phyloP scores from a whole-genome alignment of 2,329 filamentous ascomycete genomes.

The Aspergillus arachidicola region DNA sequence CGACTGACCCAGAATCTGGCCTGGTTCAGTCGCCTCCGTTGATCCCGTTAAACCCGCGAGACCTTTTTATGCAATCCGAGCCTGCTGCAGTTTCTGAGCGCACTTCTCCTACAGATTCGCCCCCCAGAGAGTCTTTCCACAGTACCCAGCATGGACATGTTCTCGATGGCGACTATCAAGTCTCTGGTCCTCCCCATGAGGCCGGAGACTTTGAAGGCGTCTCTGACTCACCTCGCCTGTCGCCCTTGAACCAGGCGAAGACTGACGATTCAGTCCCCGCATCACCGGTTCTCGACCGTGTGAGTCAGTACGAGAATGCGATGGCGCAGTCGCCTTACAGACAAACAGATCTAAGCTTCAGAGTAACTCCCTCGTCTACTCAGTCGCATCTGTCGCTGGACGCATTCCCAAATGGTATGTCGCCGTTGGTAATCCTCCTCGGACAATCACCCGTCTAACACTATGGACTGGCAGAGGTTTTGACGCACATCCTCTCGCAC shows the following conservation, averaged over 20 bases:
- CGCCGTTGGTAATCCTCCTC: constrained; percentile 8
- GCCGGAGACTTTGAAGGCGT: constrained; percentile 35
- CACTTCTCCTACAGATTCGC: constrained; percentile 43
- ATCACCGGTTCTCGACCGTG: constrained; percentile 2
- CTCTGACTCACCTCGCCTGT: constrained; percentile 23
- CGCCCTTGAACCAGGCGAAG: constrained; percentile 29
- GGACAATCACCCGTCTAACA: constrained; percentile 16
- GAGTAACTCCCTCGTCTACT: constrained; percentile 51
- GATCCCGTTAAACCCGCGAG: constrained; percentile 33
- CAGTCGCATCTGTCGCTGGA: constrained; percentile 54
- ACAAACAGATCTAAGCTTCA: constrained; percentile 52
- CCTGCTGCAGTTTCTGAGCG: constrained; percentile 53
- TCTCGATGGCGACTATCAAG: constrained; percentile 45
- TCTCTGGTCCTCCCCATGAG: constrained; percentile 47
- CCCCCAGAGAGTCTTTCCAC: constrained; percentile 35
- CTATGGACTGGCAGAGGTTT: constrained; percentile 65
- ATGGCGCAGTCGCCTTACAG: constrained; percentile 39
- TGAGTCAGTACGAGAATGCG: constrained; percentile 59
- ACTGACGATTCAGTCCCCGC: not conserved
- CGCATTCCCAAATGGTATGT: constrained; percentile 77
- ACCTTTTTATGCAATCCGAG: constrained; percentile 69
- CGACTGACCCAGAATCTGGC: constrained; percentile 53
- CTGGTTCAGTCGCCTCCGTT: constrained; percentile 59
- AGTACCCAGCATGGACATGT: constrained; percentile 63
- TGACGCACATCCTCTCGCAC: constrained; percentile 90